Evolutionary conservation across 305 asterid species (phyloP).

Genomic region (Fraxinus xanthoxyloides): DNA sequence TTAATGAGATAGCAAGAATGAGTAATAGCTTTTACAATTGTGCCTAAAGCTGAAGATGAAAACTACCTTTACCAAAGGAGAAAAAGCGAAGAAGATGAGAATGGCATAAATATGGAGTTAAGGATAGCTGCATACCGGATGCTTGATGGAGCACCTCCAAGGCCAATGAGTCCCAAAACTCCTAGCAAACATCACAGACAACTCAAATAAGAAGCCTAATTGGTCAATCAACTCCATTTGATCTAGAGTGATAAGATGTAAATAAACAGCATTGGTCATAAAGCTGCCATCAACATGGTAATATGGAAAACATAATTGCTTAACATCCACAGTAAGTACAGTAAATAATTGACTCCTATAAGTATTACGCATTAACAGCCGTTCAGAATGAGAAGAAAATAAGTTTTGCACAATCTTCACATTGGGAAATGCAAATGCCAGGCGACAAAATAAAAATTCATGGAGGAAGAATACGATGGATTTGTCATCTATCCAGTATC

Average conservation of each 20-base stretch:
- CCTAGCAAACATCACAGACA: conserved; percentile 37
- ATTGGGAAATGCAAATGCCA: neutral
- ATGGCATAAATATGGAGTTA: neutral
- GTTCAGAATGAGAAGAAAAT: neutral
- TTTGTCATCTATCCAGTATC: neutral
- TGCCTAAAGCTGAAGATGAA: neutral
- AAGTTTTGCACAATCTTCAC: neutral
- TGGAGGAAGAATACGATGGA: neutral
- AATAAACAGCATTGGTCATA: conserved; percentile 15
- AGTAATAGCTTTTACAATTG: neutral
- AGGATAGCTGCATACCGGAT: conserved; percentile 52
- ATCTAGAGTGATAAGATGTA: neutral
- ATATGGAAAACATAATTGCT: neutral
- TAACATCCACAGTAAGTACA: neutral
- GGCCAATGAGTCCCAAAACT: conserved; percentile 83
- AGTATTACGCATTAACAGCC: neutral
- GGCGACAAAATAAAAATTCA: neutral
- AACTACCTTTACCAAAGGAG: conserved; percentile 5
- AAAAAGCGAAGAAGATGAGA: neutral
- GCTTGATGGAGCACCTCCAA: conserved; percentile 79
- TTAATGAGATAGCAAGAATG: neutral
- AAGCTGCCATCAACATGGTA: neutral
- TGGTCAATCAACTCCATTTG: neutral
- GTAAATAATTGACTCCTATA: neutral
- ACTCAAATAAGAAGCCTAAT: conserved; percentile 6